Conservation (phyloP, 2,329 filamentous ascomycete species). For the Fusarium sp. region DNA sequence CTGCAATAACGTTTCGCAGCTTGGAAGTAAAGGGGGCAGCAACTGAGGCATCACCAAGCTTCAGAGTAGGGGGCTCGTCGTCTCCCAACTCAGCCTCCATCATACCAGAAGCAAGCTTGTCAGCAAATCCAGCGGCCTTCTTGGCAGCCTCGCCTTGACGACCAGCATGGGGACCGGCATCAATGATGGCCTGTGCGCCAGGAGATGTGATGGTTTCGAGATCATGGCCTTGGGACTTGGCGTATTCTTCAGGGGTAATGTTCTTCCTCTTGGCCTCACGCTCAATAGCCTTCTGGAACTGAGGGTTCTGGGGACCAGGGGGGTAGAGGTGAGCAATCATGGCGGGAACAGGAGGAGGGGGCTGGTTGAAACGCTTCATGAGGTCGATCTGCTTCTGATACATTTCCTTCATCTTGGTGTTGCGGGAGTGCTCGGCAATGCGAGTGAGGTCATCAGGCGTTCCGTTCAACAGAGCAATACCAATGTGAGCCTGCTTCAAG, state of each 20-base stretch:
- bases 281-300: constrained; percentile 92
- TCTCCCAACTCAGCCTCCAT: constrained; percentile 92
- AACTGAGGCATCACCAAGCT: constrained; percentile 96
- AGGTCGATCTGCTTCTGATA: constrained; percentile 96
- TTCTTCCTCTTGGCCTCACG: constrained; percentile 87
- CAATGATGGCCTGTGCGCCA: constrained; percentile 72
- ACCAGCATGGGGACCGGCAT: constrained; percentile 47
- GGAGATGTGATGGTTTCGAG: constrained; percentile 78
- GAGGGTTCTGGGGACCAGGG: constrained; percentile 90
- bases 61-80: constrained; percentile 93
- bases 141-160: constrained; percentile 74
- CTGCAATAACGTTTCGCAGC: constrained; percentile 94
- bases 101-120: constrained; percentile 88
- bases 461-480: constrained; percentile 95
- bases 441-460: constrained; percentile 90
- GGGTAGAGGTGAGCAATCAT: constrained; percentile 96
- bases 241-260: constrained; percentile 71
- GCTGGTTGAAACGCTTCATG: constrained; percentile 97
- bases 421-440: constrained; percentile 93
- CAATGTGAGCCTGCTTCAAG: constrained; percentile 97
- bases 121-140: constrained; percentile 84
- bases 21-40: constrained; percentile 98
- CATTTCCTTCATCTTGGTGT: constrained; percentile 97
- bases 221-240: constrained; percentile 65
- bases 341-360: constrained; percentile 89